Percentiles rank a stretch among this genome's conserved stretches.
Evolutionary conservation across 306 rosid genomes (phyloP).

Genomic region (Cyclanthera cordifolia): DNA sequence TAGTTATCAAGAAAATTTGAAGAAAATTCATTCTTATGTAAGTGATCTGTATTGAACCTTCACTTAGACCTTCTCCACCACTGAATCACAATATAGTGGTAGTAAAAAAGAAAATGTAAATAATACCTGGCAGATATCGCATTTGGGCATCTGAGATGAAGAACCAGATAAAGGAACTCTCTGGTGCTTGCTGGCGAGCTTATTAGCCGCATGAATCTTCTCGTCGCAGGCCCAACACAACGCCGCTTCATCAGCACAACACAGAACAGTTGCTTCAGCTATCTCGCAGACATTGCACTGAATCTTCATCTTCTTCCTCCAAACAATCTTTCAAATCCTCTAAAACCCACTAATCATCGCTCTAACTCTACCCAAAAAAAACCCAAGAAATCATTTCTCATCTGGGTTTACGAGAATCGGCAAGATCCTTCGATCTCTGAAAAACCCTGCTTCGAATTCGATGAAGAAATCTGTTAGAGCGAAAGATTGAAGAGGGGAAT

Average conservation of each 20-base stretch:
- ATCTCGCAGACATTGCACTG: constrained; percentile 91
- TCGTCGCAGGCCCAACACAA: constrained; percentile 83
- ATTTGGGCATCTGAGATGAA: constrained; percentile 72
- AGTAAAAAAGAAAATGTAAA: background rate
- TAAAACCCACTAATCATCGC: background rate
- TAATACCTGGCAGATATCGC: constrained; percentile 85
- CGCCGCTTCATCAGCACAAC: constrained; percentile 98
- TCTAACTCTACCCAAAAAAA: background rate
- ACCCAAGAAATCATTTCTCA: background rate
- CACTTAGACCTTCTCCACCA: too few relatives aligned
- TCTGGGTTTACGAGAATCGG: background rate
- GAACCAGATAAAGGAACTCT: constrained; percentile 59
- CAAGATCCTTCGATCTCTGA: too few relatives aligned
- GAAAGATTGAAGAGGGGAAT: background rate
- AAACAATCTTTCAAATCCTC: background rate
- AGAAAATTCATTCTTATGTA: too few relatives aligned
- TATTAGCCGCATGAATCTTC: constrained; percentile 88
- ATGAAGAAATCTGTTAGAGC: background rate
- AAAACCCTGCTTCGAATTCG: background rate
- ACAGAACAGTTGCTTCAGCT: constrained; percentile 77
- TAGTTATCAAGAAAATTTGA: too few relatives aligned
- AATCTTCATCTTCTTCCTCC: constrained; percentile 58
- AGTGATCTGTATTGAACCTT: too few relatives aligned
- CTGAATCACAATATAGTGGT: too few relatives aligned
- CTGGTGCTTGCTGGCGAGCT: constrained; percentile 88